These are phyloP conservation scores for Gossypium turneri DNA, from an alignment of 345 rosid species.

Conservation along the genomic window DNA sequence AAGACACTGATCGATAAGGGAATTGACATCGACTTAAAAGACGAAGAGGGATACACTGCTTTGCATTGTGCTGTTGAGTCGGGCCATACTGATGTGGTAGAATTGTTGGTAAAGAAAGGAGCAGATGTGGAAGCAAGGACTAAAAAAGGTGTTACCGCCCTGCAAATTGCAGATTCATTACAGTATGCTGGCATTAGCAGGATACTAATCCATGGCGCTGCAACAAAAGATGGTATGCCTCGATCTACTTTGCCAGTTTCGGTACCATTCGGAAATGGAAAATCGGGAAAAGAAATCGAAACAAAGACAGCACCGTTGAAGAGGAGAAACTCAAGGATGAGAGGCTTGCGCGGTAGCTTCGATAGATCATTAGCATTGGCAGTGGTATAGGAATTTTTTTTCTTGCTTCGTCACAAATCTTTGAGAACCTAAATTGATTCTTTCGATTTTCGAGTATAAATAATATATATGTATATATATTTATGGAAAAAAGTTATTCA, in stretches of 20 bases:
- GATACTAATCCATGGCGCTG: constrained; percentile 42
- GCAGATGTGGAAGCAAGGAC: constrained; percentile 53
- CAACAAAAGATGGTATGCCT: constrained; percentile 28
- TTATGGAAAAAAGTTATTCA: no score
- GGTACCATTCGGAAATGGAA: constrained; percentile 14
- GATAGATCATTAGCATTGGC: constrained; percentile 34
- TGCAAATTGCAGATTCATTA: constrained; percentile 54
- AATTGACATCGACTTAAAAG: constrained; percentile 44
- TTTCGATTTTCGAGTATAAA: background rate
- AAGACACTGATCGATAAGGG: constrained; percentile 45
- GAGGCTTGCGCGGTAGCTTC: constrained; percentile 34
- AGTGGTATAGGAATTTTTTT: constrained; percentile 24
- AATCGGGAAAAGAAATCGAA: constrained; percentile 18
- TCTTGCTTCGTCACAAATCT: constrained; percentile 1
- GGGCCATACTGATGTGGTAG: constrained; percentile 45
- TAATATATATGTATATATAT: background rate
- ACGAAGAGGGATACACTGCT: constrained; percentile 65
- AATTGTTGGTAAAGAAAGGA: constrained; percentile 50
- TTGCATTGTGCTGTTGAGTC: constrained; percentile 59
- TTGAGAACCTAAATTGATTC: background rate
- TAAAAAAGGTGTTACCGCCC: constrained; percentile 36
- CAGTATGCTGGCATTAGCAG: constrained; percentile 52
- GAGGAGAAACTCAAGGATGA: constrained; percentile 30
- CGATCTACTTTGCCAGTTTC: background rate
- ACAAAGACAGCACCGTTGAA: constrained; percentile 15